phyloP scores from a whole-genome alignment of 1,284 basidiomycete genomes.

The Melampsora americana region DNA sequence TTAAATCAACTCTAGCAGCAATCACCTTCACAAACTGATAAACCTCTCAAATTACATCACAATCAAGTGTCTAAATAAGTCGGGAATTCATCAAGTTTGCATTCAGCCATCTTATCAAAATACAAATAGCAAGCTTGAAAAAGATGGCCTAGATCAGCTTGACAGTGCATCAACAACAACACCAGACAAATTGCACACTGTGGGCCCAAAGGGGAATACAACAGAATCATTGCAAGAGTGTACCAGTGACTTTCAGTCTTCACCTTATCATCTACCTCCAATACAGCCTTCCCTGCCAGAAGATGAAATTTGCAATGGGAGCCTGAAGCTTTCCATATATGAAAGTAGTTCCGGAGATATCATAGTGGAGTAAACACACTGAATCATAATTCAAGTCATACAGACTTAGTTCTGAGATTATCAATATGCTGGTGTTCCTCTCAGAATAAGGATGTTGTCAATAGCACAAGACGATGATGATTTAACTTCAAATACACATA shows the following conservation, averaged over 20 bases:
- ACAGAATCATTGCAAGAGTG: background rate
- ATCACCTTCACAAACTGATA: no score
- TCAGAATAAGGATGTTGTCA: no score
- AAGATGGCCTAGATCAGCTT: background rate
- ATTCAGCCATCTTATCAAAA: background rate
- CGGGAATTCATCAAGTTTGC: constrained; percentile 5
- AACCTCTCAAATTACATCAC: no score
- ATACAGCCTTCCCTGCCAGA: background rate
- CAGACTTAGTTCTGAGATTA: no score
- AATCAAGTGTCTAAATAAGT: background rate
- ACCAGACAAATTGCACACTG: background rate
- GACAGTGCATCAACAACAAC: background rate
- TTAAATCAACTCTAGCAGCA: background rate
- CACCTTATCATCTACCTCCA: constrained; percentile 7
- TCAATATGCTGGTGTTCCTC: no score
- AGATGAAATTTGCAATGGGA: background rate
- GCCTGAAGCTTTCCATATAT: background rate
- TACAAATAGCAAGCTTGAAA: background rate
- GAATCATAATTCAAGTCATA: background rate
- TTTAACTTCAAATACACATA: no score
- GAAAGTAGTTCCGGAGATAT: background rate
- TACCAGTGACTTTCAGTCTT: background rate
- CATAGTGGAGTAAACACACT: background rate
- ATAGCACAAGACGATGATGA: no score
- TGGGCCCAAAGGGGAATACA: no score